phyloP scores from a whole-genome alignment of 208 protist genomes.

The Crithidia mellificae region DNA sequence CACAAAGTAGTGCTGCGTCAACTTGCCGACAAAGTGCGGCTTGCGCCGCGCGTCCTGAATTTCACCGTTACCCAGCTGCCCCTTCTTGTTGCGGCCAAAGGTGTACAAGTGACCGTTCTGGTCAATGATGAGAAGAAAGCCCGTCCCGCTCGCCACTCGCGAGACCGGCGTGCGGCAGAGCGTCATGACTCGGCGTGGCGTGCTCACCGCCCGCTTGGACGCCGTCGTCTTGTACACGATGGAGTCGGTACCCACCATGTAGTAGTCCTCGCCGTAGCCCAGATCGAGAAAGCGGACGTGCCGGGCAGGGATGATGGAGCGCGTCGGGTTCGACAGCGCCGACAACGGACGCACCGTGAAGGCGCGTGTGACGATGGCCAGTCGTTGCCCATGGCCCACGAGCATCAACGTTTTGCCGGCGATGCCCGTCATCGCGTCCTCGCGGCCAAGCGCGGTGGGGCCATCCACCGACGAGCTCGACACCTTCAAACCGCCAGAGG shows the following conservation, averaged over 20 bases:
- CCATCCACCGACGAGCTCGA: slow-evolving; percentile 43
- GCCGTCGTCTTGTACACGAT: slow-evolving; percentile 86
- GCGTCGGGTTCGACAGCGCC: slow-evolving; percentile 63
- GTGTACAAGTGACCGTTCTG: slow-evolving; percentile 84
- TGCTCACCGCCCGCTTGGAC: slow-evolving; percentile 68
- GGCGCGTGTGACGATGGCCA: slow-evolving; percentile 70
- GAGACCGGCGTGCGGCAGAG: slow-evolving; percentile 73
- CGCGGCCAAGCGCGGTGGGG: slow-evolving; percentile 52
- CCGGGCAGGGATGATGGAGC: slow-evolving; percentile 75
- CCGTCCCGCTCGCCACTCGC: slow-evolving; percentile 73
- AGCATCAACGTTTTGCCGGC: slow-evolving; percentile 73
- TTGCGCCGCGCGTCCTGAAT: slow-evolving; percentile 67
- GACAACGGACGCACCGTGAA: slow-evolving; percentile 85
- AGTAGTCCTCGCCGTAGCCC: slow-evolving; percentile 83
- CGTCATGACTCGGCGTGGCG: slow-evolving; percentile 83
- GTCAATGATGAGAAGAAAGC: slow-evolving; percentile 86
- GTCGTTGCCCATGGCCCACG: slow-evolving; percentile 65
- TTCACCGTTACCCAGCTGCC: slow-evolving; percentile 83
- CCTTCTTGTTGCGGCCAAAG: slow-evolving; percentile 81
- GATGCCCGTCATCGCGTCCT: slow-evolving; percentile 69
- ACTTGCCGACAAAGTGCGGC: slow-evolving; percentile 49
- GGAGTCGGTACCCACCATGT: slow-evolving; percentile 86
- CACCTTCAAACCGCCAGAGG: slow-evolving; percentile 63
- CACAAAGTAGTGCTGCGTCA: slow-evolving; percentile 80
- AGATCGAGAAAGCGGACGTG: slow-evolving; percentile 79